A percentile compares a stretch with the other conserved stretches of the same genome.
phyloP scores from a whole-genome alignment of 495 filamentous ascomycete genomes.

The Podospora didyma region DNA sequence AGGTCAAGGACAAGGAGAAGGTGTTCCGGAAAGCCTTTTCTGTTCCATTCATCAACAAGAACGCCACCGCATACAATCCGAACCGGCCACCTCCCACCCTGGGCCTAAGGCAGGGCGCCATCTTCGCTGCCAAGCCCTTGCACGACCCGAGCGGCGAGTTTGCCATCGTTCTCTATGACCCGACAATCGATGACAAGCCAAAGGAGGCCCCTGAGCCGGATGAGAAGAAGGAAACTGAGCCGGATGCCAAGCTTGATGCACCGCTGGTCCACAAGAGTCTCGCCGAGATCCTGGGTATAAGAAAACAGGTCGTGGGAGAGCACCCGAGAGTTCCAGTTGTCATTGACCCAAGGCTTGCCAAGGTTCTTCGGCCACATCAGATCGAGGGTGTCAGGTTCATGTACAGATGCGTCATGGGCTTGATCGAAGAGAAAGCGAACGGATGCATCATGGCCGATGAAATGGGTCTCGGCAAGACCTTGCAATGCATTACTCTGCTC shows the following conservation, averaged over 20 bases:
- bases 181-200: constrained; percentile 83
- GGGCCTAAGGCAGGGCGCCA: constrained; percentile 76
- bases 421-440: constrained; percentile 91
- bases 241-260: constrained; percentile 61
- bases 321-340: constrained; percentile 91
- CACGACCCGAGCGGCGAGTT: constrained; percentile 97
- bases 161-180: constrained; percentile 93
- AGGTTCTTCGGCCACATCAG: constrained; percentile 93
- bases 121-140: constrained; percentile 83
- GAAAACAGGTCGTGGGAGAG: constrained; percentile 77
- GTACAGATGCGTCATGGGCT: constrained; percentile 86
- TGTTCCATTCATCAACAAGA: constrained; percentile 82
- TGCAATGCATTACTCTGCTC: constrained; percentile 67
- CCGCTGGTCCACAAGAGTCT: constrained; percentile 89
- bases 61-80: constrained; percentile 64
- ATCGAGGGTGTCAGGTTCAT: constrained; percentile 98
- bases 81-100: constrained; percentile 78
- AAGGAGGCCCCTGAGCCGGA: constrained; percentile 48
- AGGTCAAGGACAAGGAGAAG: constrained; percentile 78
- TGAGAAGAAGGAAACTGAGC: constrained; percentile 47
- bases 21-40: constrained; percentile 80
- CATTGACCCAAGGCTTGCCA: constrained; percentile 87
- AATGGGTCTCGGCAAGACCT: constrained; percentile 96
- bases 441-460: constrained; percentile 99
- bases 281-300: constrained; percentile 92